Base-by-base conservation (phyloP, 2,329 filamentous ascomycete species). In the Trichoderma harzianum region DNA sequence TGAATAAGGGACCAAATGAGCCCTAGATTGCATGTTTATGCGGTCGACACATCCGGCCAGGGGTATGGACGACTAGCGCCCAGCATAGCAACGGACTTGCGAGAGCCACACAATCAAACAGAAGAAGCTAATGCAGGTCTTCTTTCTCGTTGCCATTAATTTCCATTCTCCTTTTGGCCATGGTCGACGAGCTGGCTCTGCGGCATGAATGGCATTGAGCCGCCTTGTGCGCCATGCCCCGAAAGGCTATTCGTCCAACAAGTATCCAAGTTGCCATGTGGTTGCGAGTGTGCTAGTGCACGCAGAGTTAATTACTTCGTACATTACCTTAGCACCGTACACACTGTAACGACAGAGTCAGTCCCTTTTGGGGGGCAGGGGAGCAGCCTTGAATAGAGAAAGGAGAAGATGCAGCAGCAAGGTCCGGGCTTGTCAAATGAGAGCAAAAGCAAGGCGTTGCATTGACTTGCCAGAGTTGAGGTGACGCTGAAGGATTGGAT, bases 31-130 rank as follows among this genome's bases (percentile, higher is more conserved):
- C 68, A 57, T 63, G 30, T 63, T 70, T 36, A 70, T 70, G 68
- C 68, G 60, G 68, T 70, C 43, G 43, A 70, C 34, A 43, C 47
- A 63, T 70, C 68, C 68, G 58, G 68, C 30, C 68, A 63, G 68
- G 66, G 66, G 68, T 61, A 21, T 21, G 16, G 34, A 60, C 8
- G 66, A 28, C 66, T 69, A 69, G 66, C 39, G 66, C 55, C 57
- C 28, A 53, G 57, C 66, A 24, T 32, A 61, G 66, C 16, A 69
- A 51, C 16, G 57, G 43, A 34, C 66, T 51, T 51, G 14, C 24
- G 36, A 69, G 28, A 36, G 36, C 55, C 66, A 61, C 66, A 61
- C 55, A 61, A 58, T 51, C 55, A 69, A 61, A 61, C 26, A 30
- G 21, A 14, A 69, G 39, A 34, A 34, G 57, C 39, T 24, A 43